Percentiles rank a stretch among this genome's conserved stretches.
phyloP scores from a whole-genome alignment of 192 early-diverging fungal species.

The Thoreauomyces humboldtii region DNA sequence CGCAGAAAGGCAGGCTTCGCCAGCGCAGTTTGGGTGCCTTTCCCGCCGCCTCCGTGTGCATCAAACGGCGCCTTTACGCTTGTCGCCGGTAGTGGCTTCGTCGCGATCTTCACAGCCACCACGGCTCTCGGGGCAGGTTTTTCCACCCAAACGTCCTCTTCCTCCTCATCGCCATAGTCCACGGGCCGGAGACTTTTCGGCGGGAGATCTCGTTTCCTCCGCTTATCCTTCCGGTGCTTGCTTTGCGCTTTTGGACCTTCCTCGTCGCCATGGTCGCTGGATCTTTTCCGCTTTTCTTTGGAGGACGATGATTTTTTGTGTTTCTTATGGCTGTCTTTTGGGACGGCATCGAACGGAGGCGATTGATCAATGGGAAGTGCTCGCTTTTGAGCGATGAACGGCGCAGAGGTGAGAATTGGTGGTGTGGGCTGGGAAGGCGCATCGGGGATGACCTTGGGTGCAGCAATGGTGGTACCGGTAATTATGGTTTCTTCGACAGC shows the following conservation, averaged over 20 bases:
- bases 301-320: background rate
- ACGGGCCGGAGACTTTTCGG: background rate
- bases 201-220: background rate
- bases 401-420: background rate
- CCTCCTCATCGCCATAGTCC: constrained; percentile 8
- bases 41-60: no score
- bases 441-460: background rate
- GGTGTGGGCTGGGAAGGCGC: background rate
- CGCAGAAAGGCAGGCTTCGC: background rate
- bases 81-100: no score
- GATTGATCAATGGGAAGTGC: background rate
- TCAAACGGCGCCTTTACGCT: no score
- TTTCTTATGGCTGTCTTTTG: background rate
- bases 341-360: background rate
- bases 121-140: constrained; percentile 1
- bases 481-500: background rate
- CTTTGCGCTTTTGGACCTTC: background rate
- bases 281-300: background rate
- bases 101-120: background rate
- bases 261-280: background rate
- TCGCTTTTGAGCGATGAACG: background rate
- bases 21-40: no score
- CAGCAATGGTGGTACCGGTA: background rate
- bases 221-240: background rate
- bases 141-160: constrained; percentile 16